Conservation (phyloP, 371 early-diverging fungal species). For the Mucor sp. region DNA sequence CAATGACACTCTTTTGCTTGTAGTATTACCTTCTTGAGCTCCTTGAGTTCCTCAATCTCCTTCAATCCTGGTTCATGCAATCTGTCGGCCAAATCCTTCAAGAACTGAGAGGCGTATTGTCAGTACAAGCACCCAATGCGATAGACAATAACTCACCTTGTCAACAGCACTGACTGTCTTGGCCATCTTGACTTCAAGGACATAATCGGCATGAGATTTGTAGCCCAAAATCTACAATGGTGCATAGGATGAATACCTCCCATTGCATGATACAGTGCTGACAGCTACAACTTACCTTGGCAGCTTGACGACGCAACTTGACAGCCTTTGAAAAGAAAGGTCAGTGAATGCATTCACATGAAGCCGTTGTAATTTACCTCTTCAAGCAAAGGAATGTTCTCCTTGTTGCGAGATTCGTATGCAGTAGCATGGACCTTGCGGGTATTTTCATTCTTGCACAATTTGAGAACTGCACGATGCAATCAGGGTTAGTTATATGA, state of each 20-base stretch:
- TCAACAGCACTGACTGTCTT: slow-evolving; percentile 70
- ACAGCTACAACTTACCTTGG: slow-evolving; percentile 38
- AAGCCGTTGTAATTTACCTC: slow-evolving; percentile 25
- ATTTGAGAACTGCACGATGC: slow-evolving; percentile 43
- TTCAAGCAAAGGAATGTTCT: slow-evolving; percentile 60
- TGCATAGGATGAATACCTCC: neutral
- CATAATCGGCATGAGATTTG: slow-evolving; percentile 72
- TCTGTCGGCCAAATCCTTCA: slow-evolving; percentile 61
- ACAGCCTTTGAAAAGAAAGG: slow-evolving; percentile 44
- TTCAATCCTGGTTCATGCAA: slow-evolving; percentile 60
- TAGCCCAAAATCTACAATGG: slow-evolving; percentile 66
- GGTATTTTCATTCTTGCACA: slow-evolving; percentile 64
- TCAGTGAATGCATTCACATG: neutral
- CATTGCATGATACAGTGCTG: neutral
- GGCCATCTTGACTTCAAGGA: slow-evolving; percentile 86
- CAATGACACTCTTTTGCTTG: neutral
- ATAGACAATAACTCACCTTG: slow-evolving; percentile 24
- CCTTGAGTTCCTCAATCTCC: slow-evolving; percentile 60
- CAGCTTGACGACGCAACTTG: slow-evolving; percentile 56
- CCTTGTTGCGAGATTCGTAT: slow-evolving; percentile 61
- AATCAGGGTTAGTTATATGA: neutral
- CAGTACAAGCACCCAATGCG: neutral
- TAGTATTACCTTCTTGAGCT: slow-evolving; percentile 54
- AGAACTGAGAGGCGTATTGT: slow-evolving; percentile 45
- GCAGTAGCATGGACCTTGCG: slow-evolving; percentile 54